phyloP scores from a whole-genome alignment of 116 monocot genomes.

The Papilionanthe hybrid region DNA sequence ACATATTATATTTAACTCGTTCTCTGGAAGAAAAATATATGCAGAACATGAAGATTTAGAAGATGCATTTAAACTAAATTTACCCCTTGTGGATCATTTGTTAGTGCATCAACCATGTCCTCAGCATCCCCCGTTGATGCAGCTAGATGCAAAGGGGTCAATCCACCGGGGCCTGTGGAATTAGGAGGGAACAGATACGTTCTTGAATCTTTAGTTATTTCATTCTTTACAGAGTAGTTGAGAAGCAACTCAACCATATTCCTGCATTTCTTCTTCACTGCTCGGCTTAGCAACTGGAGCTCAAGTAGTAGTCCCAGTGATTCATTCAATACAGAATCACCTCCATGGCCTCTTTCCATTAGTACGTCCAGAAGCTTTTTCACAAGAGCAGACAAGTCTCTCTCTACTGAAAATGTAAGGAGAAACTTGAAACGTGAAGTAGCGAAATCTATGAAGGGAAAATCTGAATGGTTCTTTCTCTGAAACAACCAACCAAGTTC shows the following conservation, averaged over 20 bases:
- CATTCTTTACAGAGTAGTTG: constrained; percentile 19
- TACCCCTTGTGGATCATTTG: constrained; percentile 56
- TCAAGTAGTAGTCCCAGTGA: constrained; percentile 38
- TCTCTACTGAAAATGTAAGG: constrained; percentile 37
- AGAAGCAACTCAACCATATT: constrained; percentile 52
- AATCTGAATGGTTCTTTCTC: constrained; percentile 23
- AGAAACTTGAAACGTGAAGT: constrained; percentile 36
- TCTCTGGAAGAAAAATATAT: not conserved
- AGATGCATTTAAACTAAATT: not conserved
- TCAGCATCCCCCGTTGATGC: constrained; percentile 34
- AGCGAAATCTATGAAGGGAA: constrained; percentile 28
- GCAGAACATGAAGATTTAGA: not conserved
- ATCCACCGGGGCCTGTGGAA: constrained; percentile 34
- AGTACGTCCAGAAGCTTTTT: constrained; percentile 44
- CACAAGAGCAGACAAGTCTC: constrained; percentile 40
- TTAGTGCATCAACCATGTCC: constrained; percentile 50
- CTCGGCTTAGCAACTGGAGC: constrained; percentile 38
- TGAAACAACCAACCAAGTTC: constrained; percentile 99
- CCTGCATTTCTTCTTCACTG: constrained; percentile 48
- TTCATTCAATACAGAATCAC: constrained; percentile 33
- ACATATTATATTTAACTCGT: not conserved
- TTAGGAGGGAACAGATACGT: constrained; percentile 41
- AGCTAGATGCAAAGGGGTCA: constrained; percentile 54
- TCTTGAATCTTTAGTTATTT: constrained; percentile 11
- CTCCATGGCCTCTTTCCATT: constrained; percentile 29